These are phyloP conservation scores for Crithidia thermophila DNA, from an alignment of 208 protist genomes.

Conservation along the genomic window DNA sequence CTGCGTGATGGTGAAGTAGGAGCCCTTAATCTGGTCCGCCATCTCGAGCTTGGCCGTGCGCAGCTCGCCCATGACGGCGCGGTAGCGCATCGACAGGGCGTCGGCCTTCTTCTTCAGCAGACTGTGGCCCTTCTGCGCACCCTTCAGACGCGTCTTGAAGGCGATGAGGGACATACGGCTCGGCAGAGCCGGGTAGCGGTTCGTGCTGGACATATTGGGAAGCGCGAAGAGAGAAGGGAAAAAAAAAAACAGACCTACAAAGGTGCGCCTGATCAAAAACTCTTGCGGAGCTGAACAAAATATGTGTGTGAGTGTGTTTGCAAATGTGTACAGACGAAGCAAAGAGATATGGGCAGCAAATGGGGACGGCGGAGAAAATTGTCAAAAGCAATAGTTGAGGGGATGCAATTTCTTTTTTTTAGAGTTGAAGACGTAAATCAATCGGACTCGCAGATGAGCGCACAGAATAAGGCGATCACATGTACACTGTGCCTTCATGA, in stretches of 20 bases:
- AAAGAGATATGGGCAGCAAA: too few species aligned
- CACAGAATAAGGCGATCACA: too few species aligned
- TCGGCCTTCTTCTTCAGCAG: constrained; percentile 99
- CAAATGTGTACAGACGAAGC: too few species aligned
- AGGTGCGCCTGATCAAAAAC: background rate
- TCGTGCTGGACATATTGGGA: constrained; percentile 68
- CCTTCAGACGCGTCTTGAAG: constrained; percentile 95
- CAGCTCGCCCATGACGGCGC: constrained; percentile 95
- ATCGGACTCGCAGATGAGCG: too few species aligned
- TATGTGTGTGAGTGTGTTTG: too few species aligned
- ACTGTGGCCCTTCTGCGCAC: constrained; percentile 98
- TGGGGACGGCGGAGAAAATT: too few species aligned
- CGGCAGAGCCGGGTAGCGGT: constrained; percentile 89
- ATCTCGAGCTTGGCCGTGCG: constrained; percentile 89
- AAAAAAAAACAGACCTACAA: background rate
- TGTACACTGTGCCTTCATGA: too few species aligned
- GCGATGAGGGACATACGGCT: constrained; percentile 93
- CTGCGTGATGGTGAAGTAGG: constrained; percentile 96
- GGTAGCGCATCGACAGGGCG: constrained; percentile 97
- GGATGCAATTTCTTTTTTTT: too few species aligned
- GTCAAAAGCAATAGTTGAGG: too few species aligned
- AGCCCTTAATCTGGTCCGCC: constrained; percentile 85
- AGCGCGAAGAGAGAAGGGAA: background rate
- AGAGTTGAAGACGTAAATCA: too few species aligned
- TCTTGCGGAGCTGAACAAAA: too few species aligned